Evolutionary conservation across 2,329 filamentous ascomycete genomes (phyloP).

Genomic region (Grosmannia clavigera): DNA sequence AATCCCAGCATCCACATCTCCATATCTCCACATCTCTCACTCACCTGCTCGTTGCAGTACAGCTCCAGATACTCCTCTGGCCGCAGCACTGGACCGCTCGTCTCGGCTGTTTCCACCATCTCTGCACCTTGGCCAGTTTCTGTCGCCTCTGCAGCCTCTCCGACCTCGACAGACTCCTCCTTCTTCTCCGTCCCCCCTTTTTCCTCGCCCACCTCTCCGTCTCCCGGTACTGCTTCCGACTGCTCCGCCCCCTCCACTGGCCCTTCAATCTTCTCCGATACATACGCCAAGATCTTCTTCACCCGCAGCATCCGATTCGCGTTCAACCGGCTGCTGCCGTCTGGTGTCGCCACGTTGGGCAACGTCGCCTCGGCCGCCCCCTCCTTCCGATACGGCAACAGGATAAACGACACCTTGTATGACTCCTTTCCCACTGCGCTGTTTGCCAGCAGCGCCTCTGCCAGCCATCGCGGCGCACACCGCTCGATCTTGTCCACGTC

Average conservation of each 20-base stretch:
- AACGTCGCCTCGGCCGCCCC: conserved; percentile 24
- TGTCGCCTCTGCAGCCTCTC: not conserved
- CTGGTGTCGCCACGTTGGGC: conserved; percentile 59
- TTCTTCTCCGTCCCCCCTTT: not conserved
- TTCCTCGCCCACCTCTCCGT: not conserved
- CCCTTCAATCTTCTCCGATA: conserved; percentile 76
- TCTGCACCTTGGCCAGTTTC: not conserved
- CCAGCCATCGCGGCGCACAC: conserved; percentile 81
- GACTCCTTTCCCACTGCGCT: conserved; percentile 77
- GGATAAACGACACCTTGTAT: conserved; percentile 86
- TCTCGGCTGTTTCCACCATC: not conserved
- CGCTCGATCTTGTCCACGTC: conserved; percentile 79
- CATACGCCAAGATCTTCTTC: conserved; percentile 85
- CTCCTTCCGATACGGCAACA: conserved; percentile 66
- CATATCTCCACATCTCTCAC: conserved; percentile 16
- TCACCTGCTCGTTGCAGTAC: conserved; percentile 84
- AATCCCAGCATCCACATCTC: not conserved
- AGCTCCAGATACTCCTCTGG: conserved; percentile 92
- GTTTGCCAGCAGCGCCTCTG: conserved; percentile 76
- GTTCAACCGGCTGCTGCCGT: conserved; percentile 83
- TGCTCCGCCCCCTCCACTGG: not conserved
- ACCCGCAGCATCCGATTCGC: conserved; percentile 94
- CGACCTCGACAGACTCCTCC: not conserved
- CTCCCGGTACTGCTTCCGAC: not conserved
- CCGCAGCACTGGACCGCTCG: conserved; percentile 44